A percentile compares a stretch with the other conserved stretches of the same genome.
Conservation (phyloP, 768 basidiomycete genomes). For the Chalciporus chontae region DNA sequence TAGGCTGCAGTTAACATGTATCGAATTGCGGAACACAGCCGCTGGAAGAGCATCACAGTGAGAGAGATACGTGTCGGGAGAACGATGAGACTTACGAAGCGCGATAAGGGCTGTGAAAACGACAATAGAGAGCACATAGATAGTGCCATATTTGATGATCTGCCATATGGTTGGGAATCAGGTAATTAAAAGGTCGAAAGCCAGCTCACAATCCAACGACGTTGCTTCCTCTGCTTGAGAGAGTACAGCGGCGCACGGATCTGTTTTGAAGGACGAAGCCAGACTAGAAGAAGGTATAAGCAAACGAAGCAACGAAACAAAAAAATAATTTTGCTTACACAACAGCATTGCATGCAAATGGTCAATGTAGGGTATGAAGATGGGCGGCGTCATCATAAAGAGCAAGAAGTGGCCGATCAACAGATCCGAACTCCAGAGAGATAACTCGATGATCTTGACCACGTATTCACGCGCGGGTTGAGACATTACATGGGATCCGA, state of each 20-base stretch:
- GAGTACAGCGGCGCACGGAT: constrained; percentile 91
- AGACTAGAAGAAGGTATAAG: constrained; percentile 53
- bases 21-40: constrained; percentile 52
- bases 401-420: constrained; percentile 82
- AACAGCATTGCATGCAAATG: constrained; percentile 86
- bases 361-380: constrained; percentile 89
- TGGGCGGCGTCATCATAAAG: constrained; percentile 87
- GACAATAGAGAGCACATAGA: constrained; percentile 68
- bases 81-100: constrained; percentile 56
- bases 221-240: constrained; percentile 83
- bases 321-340: constrained; percentile 49
- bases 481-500: constrained; percentile 90
- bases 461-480: constrained; percentile 96
- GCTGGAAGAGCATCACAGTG: constrained; percentile 37
- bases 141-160: constrained; percentile 80
- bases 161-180: constrained; percentile 27
- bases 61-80: constrained; percentile 5
- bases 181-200: neutral
- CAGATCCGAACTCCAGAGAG: constrained; percentile 93
- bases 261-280: constrained; percentile 92
- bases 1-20: constrained; percentile 62
- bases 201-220: constrained; percentile 78
- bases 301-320: constrained; percentile 8
- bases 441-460: constrained; percentile 96
- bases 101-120: constrained; percentile 75